Conservation (phyloP, 2,329 filamentous ascomycete genomes). For the Trichoderma atroviride region DNA sequence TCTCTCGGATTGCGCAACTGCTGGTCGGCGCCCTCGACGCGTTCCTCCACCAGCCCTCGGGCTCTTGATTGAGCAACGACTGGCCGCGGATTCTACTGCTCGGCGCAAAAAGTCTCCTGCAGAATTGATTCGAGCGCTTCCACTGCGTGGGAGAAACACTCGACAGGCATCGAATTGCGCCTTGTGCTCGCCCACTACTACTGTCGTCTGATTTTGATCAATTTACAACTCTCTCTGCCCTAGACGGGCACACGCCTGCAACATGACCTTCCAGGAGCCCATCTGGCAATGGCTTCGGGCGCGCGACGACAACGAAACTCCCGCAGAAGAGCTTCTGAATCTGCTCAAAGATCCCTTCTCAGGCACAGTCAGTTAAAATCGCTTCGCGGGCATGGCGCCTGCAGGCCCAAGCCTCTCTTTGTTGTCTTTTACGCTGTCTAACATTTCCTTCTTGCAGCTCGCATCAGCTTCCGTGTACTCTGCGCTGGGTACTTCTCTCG, state of each 20-base stretch:
- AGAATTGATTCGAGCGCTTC: neutral
- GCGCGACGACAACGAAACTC: conserved; percentile 23
- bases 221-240: conserved; percentile 4
- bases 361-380: conserved; percentile 41
- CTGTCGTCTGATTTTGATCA: neutral
- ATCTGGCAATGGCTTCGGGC: conserved; percentile 24
- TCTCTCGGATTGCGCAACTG: conserved; percentile 3
- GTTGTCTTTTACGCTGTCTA: neutral
- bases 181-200: neutral
- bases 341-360: conserved; percentile 56
- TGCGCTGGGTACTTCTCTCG: conserved; percentile 78
- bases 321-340: conserved; percentile 49
- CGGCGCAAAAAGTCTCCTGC: neutral
- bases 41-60: neutral
- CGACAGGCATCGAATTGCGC: neutral
- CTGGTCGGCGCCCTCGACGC: neutral
- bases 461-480: conserved; percentile 65
- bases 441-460: conserved; percentile 33
- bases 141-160: neutral
- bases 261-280: conserved; percentile 32
- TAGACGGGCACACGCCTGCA: conserved; percentile 10
- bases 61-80: conserved; percentile 19
- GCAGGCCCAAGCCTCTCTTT: conserved; percentile 28
- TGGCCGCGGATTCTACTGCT: neutral
- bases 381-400: neutral